These are phyloP conservation scores for Didymella lethalis DNA, from an alignment of 2,329 filamentous ascomycete genomes.

Conservation along the genomic window DNA sequence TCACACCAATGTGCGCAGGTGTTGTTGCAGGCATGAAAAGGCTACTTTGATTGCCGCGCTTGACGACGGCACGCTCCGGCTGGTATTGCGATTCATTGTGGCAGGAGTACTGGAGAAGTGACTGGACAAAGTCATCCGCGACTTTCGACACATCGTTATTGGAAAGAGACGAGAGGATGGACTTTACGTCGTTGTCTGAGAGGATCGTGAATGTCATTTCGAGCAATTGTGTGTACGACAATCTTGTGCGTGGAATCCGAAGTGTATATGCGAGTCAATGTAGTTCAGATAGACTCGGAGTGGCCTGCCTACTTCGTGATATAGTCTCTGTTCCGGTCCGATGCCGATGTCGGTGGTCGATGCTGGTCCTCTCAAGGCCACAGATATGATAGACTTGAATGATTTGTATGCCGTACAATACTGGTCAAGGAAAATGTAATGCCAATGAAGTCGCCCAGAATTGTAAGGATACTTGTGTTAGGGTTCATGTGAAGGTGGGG, in stretches of 20 bases:
- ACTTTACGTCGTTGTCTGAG: slow-evolving; percentile 34
- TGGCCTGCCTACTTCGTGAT: slow-evolving; percentile 3
- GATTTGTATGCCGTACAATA: not conserved
- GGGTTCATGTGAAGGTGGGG: not conserved
- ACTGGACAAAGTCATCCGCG: slow-evolving; percentile 14
- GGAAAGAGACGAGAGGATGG: slow-evolving; percentile 48
- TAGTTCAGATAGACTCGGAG: slow-evolving; percentile 6
- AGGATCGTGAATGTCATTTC: slow-evolving; percentile 26
- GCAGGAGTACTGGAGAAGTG: slow-evolving; percentile 43
- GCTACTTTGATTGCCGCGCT: slow-evolving; percentile 61
- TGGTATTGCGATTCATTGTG: slow-evolving; percentile 49
- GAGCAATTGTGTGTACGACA: not conserved
- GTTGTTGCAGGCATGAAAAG: slow-evolving; percentile 78
- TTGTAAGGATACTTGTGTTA: not conserved
- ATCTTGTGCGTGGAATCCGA: not conserved
- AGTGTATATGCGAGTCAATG: not conserved
- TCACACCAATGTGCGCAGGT: slow-evolving; percentile 70
- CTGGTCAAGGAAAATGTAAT: not conserved
- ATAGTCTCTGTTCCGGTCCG: not conserved
- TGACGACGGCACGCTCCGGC: slow-evolving; percentile 53
- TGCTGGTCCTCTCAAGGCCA: slow-evolving; percentile 4
- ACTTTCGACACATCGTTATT: slow-evolving; percentile 7
- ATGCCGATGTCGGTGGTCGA: slow-evolving; percentile 8
- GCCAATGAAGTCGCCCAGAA: not conserved
- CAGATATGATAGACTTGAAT: not conserved